Base-by-base conservation (phyloP, 2,329 filamentous ascomycete species). In the Penicillium brasilianum region DNA sequence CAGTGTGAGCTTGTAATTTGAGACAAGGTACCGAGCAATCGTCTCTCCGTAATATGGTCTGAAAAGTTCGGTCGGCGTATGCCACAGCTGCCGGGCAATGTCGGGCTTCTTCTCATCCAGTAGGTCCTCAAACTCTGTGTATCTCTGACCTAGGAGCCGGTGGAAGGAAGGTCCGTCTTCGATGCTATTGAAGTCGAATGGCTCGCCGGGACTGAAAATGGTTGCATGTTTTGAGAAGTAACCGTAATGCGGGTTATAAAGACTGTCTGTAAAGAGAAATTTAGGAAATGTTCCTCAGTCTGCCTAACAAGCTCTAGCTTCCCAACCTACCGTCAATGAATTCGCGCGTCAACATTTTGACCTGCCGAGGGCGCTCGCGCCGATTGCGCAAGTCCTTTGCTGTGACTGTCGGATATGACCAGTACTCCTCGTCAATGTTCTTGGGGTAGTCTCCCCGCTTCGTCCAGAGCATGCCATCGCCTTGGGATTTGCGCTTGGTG, bases 41-140 rank as follows among this genome's bases (percentile, higher is more conserved):
- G 95, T 92, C 82, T 99, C 93, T 73, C 94, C 96, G 76, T 99
- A 99, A 79, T 94, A 96, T 0, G 96, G 95, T 34, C 92, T 87
- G 81, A 99, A 99, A 20, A 99, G 87, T 81, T 99, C 95, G 0
- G 95, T 99, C 0, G 96, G 95, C 13, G 95, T 99, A 77, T 99
- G 96, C 95, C 95, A 99, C 49, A 99, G 84, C 80, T 99, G 95
- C 10, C 95, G 88, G 43, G 91, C 90, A 51, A 90, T 87, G 80
- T 91, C 87, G 50, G 86, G 86, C 22, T 89, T 83, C 60, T 86
- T 83, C 49, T 84, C 85, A 76, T 99, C 96, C 60, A 99, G 86
- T 22, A 83, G 81, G 74, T 98, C 92, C 78, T 99, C 95, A 72
- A 99, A 98, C 66, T 91, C 87, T 50, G 88, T 90, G 76, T 98